Evolutionary conservation across 805 yeast species (phyloP), one percentile per base, ranked within the genome.

Genomic region (Kodamaea leandrae): DNA sequence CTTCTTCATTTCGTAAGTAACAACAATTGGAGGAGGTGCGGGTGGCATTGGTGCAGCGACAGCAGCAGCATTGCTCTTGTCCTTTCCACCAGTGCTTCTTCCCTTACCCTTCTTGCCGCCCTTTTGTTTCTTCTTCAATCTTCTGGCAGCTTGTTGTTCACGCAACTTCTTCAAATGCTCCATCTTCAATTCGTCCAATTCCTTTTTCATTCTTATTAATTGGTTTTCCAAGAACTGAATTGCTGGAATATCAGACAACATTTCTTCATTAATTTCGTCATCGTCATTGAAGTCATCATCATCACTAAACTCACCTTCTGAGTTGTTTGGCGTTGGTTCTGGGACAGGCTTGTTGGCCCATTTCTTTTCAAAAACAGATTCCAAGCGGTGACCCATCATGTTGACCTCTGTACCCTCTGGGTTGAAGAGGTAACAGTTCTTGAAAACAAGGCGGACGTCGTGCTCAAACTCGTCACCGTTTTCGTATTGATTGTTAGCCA

Each of bases 361-460:
- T 61, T 81, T 83, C 55, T 85, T 82, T 54, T 88, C 85, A 57
- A 91, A 93, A 2, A 86, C 77, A 19, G 82, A 82, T 63, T 93
- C 97, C 42, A 93, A 70, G 52, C 89, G 76, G 60, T 87, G 96
- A 14, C 98, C 99, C 95, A 93, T 85, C 76, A 79, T 77, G 61
- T 90, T 88, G 26, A 93, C 99, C 36, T 95, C 95, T 4, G 96
- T 82, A n/a, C 96, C 96, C 53, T 86, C 96, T 2, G 99, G 98
- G 63, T 93, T 93, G 69, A 91, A 93, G 12, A 76, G 72, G 61
- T 87, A 93, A 66, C 98, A 91, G 65, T 93, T 91, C 47, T 77
- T 71, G 68, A 93, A 90, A 44, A 93, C 86, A 46, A 89, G 74
- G 43, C 87, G 74, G 26, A 91, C 77, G 58, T 93, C 99, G 32